A percentile compares a stretch with the other conserved stretches of the same genome.
Conservation (phyloP, 495 filamentous ascomycete genomes). For the Bathelium albidoporum region DNA sequence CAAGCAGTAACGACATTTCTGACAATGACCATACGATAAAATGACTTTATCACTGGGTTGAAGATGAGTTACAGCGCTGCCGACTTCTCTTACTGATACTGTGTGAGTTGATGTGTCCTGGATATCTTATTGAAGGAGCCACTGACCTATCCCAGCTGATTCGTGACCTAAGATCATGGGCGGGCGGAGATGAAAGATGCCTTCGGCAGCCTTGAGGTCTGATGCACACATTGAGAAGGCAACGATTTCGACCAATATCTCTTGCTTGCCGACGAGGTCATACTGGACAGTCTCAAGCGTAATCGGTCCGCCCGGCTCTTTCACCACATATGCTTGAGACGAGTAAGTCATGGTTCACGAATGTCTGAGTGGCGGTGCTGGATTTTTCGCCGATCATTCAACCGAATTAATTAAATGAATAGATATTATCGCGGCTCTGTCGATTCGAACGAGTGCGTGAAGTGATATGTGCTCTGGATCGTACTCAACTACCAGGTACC, state of each 20-base stretch:
- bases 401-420: too few species aligned
- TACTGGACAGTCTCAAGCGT: constrained; percentile 14
- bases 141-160: constrained; percentile 5
- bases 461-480: too few species aligned
- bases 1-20: constrained; percentile 8
- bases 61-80: constrained; percentile 11
- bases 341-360: constrained; percentile 8
- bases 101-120: not conserved
- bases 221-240: constrained; percentile 12
- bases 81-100: constrained; percentile 7
- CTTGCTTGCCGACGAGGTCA: constrained; percentile 4
- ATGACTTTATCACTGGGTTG: constrained; percentile 13
- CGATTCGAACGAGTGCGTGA: too few species aligned
- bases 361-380: not conserved
- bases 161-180: constrained; percentile 18
- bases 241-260: constrained; percentile 11
- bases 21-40: constrained; percentile 8
- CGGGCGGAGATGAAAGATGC: constrained; percentile 11
- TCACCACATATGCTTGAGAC: constrained; percentile 11
- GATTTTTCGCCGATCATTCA: too few species aligned
- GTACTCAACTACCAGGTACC: too few species aligned
- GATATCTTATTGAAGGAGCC: not conserved
- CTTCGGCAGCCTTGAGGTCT: constrained; percentile 12
- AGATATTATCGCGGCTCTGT: too few species aligned
- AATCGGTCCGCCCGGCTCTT: not conserved